Evolutionary conservation across 1,284 basidiomycete genomes (phyloP).

Genomic region (Sanghuangporus weigelae): DNA sequence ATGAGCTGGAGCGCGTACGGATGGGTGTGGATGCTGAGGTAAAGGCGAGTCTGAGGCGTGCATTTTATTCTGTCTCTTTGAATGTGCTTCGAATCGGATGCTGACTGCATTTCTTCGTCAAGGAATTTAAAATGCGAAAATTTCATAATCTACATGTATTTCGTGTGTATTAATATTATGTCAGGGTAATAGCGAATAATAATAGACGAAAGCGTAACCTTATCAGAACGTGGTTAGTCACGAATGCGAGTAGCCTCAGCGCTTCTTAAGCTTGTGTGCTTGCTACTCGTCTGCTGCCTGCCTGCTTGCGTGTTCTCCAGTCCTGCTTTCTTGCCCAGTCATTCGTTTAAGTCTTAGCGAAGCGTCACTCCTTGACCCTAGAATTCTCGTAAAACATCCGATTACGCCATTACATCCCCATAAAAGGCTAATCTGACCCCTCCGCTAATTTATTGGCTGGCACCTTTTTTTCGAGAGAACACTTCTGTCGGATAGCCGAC

Average conservation of each 20-base stretch:
- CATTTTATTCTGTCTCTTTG: background rate
- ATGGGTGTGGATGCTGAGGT: slow-evolving; percentile 67
- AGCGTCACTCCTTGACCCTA: background rate
- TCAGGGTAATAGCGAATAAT: background rate
- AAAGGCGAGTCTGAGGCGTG: slow-evolving; percentile 81
- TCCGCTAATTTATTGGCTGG: background rate
- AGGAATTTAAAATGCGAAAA: background rate
- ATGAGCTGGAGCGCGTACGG: slow-evolving; percentile 27
- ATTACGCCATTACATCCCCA: background rate
- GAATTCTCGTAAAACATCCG: background rate
- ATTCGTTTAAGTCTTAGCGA: background rate
- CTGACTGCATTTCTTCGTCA: background rate
- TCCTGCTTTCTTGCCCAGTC: background rate
- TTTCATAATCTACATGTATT: too few relatives aligned
- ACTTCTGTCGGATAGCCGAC: background rate
- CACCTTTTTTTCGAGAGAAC: background rate
- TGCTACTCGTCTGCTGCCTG: background rate
- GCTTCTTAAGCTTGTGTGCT: background rate
- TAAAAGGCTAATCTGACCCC: background rate
- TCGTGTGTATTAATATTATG: background rate
- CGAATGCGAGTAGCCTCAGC: background rate
- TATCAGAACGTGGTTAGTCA: background rate
- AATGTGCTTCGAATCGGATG: background rate
- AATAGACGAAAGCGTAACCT: background rate
- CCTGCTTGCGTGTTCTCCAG: background rate